phyloP scores from a whole-genome alignment of 2,329 filamentous ascomycete species.

The Aaosphaeria arxii region DNA sequence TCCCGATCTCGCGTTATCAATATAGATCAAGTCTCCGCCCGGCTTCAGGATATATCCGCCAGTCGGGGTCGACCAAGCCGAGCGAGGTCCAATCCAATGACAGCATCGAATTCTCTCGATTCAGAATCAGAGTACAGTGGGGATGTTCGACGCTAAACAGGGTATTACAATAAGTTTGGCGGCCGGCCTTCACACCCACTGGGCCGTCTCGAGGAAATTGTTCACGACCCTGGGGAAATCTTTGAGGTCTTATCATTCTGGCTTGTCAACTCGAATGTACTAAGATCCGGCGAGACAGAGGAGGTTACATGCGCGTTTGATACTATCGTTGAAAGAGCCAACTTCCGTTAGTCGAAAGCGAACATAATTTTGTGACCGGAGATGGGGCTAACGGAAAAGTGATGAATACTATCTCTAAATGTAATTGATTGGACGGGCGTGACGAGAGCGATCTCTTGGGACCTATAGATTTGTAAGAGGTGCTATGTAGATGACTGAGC shows the following conservation, averaged over 20 bases:
- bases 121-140: constrained; percentile 1
- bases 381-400: too few relatives aligned
- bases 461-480: too few relatives aligned
- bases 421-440: too few relatives aligned
- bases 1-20: constrained; percentile 1
- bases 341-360: too few relatives aligned
- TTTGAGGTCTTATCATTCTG: too few relatives aligned
- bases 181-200: constrained; percentile 29
- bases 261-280: constrained; percentile 29
- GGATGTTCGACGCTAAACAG: constrained; percentile 5
- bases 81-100: background rate
- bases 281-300: constrained; percentile 25
- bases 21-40: constrained; percentile 4
- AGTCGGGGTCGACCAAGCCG: background rate
- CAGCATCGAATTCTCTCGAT: background rate
- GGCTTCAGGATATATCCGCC: constrained; percentile 1
- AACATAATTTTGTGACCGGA: too few relatives aligned
- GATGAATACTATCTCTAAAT: too few relatives aligned
- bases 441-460: too few relatives aligned
- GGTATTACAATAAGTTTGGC: constrained; percentile 26
- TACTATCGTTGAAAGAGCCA: background rate
- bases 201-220: background rate
- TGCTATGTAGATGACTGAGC: too few relatives aligned
- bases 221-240: constrained; percentile 15
- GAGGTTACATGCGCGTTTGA: constrained; percentile 7